Base-by-base conservation (phyloP, 148 eudicot species). In the Silene latifolia region DNA sequence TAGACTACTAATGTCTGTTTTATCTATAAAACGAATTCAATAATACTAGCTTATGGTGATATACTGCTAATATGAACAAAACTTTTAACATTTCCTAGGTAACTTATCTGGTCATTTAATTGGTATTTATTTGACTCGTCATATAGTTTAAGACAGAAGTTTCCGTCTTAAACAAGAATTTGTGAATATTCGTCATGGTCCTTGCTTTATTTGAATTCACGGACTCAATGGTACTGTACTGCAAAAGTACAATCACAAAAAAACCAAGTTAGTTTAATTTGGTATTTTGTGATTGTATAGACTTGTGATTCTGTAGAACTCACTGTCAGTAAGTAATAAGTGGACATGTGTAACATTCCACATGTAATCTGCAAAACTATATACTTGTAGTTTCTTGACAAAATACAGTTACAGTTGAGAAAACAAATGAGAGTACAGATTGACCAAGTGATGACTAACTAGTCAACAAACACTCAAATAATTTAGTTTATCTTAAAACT, bases 251-350 rank as follows among this genome's bases (percentile, higher is more conserved):
- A 76, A 19, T 77, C 51, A 65, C 71, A 81, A 57, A 82, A 77
- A 32, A 63, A 39, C 59, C 25, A 65, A 58, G 76, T 78, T 68
- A 5, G 44, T 39, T 39, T 0, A 39, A 6, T 39, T 76, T 81
- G 78, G 73, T 79, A 68, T 76, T 79, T 73, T 65, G 65, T 84
- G 75, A 78, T 67, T 76, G 82, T 75, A 63, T 69, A 65, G 80
- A 69, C 84, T 81, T 83, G 83, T 84, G 87, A 84, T 74, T 74
- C 79, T 56, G 35, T 61, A 63, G 76, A 72, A 76, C 73, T 77
- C 66, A 73, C 67, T 73, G 78, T 44, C 24, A 56, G 35, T 20
- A 73, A 61, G 10, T 46, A 63, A 73, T 71, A 48, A 76, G 75
- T 71, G 65, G 63, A 47, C 19, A 23, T 23, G n/a, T 63, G 60